Base-by-base conservation (phyloP, 768 basidiomycete species). In the Boletus tomentosulus region DNA sequence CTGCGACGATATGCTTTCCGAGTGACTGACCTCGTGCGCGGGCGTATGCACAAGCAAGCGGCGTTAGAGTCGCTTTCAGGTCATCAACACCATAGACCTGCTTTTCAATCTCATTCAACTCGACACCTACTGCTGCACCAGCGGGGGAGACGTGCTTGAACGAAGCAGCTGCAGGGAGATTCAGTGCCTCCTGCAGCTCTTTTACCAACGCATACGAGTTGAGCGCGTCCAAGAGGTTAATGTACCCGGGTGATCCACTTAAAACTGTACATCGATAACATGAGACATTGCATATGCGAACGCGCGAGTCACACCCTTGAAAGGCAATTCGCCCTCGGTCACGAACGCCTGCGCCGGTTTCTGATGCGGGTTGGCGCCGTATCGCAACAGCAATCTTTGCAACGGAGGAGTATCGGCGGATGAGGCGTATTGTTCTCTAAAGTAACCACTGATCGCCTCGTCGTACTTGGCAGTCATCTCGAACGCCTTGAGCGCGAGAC, bases 91-190 rank as follows among this genome's bases (percentile, higher is more conserved):
- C 96, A 59, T 98, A 98, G 1, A 98, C 95, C 62, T 89, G 85
- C 66, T 94, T 92, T 73, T 98, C 95, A 0, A 78, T 80, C 28
- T 89, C 86, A 60, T 85, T 79, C 42, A 99, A 79, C 65, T 82
- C 82, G 52, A 97, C 69, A 24, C 94, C 96, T 12, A 98, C 91
- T 27, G 95, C 97, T 6, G 91, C 94, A 48, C 97, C 97, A 2
- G 97, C 97, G 11, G 97, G 97, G 16, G 96, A 98, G 55, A 99
- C 97, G 66, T 99, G 97, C 75, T 99, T 99, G 85, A 98, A 99
- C 1, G 95, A 98, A 0, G 97, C 96, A 12, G 97, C 96, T 13
- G 97, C 97, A 16, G 97, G 95, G 44, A 98, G 83, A 34, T 77
- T 73, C 53, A 98, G 82, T 1, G 91, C 91, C 54, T 84, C 89